Evolutionary conservation across 164 flowering plant genomes (phyloP).

Genomic region (Chimonanthus praecox): DNA sequence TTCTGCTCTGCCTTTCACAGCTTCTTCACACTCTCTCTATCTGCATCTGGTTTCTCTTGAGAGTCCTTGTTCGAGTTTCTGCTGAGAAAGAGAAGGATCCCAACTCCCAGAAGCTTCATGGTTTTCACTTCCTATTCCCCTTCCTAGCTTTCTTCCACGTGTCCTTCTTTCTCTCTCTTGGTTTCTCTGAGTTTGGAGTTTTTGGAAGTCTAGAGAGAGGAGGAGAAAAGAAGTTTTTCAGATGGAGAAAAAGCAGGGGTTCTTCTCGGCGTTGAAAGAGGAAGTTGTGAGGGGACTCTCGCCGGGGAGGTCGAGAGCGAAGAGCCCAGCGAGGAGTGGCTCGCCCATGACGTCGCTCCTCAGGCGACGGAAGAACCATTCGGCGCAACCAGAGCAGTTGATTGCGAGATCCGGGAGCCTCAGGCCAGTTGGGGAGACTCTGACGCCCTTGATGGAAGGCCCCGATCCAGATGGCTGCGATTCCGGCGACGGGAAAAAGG

Average conservation of each 20-base stretch:
- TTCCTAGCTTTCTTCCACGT: not conserved
- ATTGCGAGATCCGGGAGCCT: constrained; percentile 71
- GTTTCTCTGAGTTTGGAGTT: not conserved
- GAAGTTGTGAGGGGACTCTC: constrained; percentile 82
- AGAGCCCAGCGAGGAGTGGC: constrained; percentile 48
- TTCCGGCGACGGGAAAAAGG: constrained; percentile 39
- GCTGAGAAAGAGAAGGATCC: too few species aligned
- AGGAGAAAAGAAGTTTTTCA: not conserved
- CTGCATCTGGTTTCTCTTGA: too few species aligned
- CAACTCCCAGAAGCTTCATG: too few species aligned
- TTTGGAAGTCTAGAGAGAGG: not conserved
- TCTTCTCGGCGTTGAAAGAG: constrained; percentile 73
- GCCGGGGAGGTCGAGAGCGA: constrained; percentile 60
- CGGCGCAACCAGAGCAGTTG: constrained; percentile 35
- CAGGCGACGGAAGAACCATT: constrained; percentile 39
- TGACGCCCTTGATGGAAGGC: constrained; percentile 82
- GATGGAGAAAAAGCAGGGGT: constrained; percentile 87
- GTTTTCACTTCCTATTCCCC: too few species aligned
- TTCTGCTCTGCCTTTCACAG: too few species aligned
- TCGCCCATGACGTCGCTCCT: constrained; percentile 55
- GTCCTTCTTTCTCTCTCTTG: too few species aligned
- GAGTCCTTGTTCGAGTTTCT: too few species aligned
- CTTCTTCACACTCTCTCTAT: too few species aligned
- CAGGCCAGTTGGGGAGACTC: constrained; percentile 59
- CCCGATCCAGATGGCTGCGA: constrained; percentile 60